Conservation (phyloP, 306 rosid genomes). For the Medicago truncatula region MtrunA17r5.0-ANR NC_053042.1:49670501-49671000, state of each 20-base stretch:
- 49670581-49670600: constrained; percentile 53
- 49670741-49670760: constrained; percentile 7
- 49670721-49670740: not conserved
- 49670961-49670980: constrained; percentile 18
- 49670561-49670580: constrained; percentile 55
- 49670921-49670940: not conserved
- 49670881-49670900: constrained; percentile 12
- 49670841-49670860: constrained; percentile 31
- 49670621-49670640: constrained; percentile 51
- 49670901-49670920: constrained; percentile 8
- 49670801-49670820: constrained; percentile 15
- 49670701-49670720: constrained; percentile 21
- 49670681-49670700: constrained; percentile 24
- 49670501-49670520: constrained; percentile 52
- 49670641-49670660: constrained; percentile 58
- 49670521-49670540: constrained; percentile 54
- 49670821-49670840: constrained; percentile 1
- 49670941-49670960: constrained; percentile 24
- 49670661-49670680: constrained; percentile 33
- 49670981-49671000: constrained; percentile 52
- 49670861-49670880: constrained; percentile 27
- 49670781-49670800: constrained; percentile 21
- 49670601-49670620: constrained; percentile 46
- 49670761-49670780: constrained; percentile 5
- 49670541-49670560: constrained; percentile 43